These are phyloP conservation scores for Oenanthe javanica DNA, from an alignment of 140 eudicot genomes.

Conservation along the genomic window DNA sequence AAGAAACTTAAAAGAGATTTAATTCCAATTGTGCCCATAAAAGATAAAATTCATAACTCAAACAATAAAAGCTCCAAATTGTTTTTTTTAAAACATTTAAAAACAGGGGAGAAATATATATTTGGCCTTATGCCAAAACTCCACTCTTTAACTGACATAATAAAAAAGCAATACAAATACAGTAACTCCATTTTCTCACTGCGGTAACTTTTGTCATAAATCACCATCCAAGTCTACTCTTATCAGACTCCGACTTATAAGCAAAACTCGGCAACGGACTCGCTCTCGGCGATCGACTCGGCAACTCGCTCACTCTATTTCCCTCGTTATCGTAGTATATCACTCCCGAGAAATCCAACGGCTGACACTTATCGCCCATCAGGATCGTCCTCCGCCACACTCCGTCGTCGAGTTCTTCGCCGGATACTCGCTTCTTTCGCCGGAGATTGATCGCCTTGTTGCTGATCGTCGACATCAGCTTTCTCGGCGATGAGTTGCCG, in stretches of 20 bases:
- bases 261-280: conserved; percentile 10
- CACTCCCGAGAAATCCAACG: conserved; percentile 51
- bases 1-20: no score
- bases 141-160: background rate
- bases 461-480: conserved; percentile 11
- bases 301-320: conserved; percentile 27
- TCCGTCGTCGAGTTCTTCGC: background rate
- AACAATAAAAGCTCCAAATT: background rate
- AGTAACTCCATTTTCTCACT: background rate
- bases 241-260: conserved; percentile 1
- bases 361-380: conserved; percentile 61
- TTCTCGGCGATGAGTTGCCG: background rate
- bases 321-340: conserved; percentile 46
- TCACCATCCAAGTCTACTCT: conserved; percentile 2
- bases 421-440: background rate
- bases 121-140: background rate
- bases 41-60: background rate
- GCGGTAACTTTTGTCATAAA: background rate
- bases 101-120: background rate
- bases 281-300: conserved; percentile 15
- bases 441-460: conserved; percentile 8
- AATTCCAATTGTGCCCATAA: background rate
- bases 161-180: background rate
- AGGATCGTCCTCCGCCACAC: conserved; percentile 45
- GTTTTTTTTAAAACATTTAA: background rate